Conservation (phyloP, 805 yeast genomes). For the Teunomyces barrocoloradensis region DNA sequence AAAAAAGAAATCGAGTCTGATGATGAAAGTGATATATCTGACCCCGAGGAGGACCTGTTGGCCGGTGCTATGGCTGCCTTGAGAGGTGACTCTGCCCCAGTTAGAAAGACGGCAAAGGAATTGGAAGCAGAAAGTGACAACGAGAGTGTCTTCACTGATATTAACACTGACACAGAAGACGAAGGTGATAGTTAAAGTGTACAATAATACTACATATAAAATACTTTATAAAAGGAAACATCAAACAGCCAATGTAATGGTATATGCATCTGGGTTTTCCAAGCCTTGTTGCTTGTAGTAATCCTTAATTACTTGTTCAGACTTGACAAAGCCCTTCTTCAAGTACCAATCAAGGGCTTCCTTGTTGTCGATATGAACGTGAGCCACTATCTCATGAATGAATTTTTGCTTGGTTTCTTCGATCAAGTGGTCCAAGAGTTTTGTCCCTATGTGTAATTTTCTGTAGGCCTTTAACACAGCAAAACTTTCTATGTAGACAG, state of each 20-base stretch:
- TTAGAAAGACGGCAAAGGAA: slow-evolving; percentile 18
- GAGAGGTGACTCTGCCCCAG: slow-evolving; percentile 51
- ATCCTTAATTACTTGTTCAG: slow-evolving; percentile 31
- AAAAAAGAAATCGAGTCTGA: slow-evolving; percentile 32
- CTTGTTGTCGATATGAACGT: slow-evolving; percentile 47
- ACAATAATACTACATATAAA: not conserved
- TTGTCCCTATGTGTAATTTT: slow-evolving; percentile 57
- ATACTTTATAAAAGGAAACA: not conserved
- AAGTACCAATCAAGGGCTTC: slow-evolving; percentile 51
- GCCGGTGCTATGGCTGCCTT: slow-evolving; percentile 74
- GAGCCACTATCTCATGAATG: slow-evolving; percentile 51
- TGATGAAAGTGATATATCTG: slow-evolving; percentile 57
- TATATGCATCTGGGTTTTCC: slow-evolving; percentile 47
- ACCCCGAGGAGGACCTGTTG: slow-evolving; percentile 70
- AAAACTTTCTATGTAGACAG: slow-evolving; percentile 61
- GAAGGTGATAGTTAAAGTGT: slow-evolving; percentile 20
- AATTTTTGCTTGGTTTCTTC: slow-evolving; percentile 54
- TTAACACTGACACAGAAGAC: slow-evolving; percentile 46
- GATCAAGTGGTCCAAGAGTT: slow-evolving; percentile 55
- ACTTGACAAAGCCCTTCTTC: slow-evolving; percentile 46
- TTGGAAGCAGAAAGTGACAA: slow-evolving; percentile 35
- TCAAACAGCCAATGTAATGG: slow-evolving; percentile 18
- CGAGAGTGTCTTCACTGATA: slow-evolving; percentile 44
- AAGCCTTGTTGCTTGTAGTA: slow-evolving; percentile 50
- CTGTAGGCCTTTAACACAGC: slow-evolving; percentile 69